Evolutionary conservation across 108 stramenopile genomes (phyloP), one percentile per base, ranked within the genome.

Genomic region (Hondaea fermentalgiana): DNA sequence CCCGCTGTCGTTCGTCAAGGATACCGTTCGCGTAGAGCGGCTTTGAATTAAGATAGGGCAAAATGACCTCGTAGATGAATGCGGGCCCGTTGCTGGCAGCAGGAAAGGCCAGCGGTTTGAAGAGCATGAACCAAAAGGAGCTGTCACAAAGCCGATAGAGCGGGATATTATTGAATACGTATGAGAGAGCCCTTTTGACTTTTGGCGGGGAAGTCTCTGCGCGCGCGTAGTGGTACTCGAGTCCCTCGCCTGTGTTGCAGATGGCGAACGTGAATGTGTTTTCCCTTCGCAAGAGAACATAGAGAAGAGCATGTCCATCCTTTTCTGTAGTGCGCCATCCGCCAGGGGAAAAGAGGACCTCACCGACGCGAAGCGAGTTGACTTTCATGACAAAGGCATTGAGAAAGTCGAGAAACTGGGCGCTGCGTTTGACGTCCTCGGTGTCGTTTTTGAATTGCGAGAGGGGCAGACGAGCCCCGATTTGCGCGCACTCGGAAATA

Each of bases 71-170:
- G 88, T 92, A 92, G 47, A 92, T 45, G 29, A 89, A 47, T 19
- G 44, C 72, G 21, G 72, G 45, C 45, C 49, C 47, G 5, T 89
- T 89, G 45, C 69, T 51, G 23, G 35, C 35, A 4, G 47, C 53
- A 29, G 91, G 72, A 59, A 91, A 72, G 8, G 91, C 91, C 28
- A 92, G 90, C 21, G 83, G 91, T 43, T 89, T 88, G 21, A 91
- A 89, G n/a, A 90, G 90, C 72, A 92, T 58, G 90, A 51, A 91
- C 92, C 92, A 92, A 90, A 92, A 92, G 49, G 90, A 83, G 43
- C 91, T 90, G 89, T 92, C 92, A 8, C 60, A 51, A 49, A 92
- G 44, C 5, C 91, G 88, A 43, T 60, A 53, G 28, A 72, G 91
- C 43, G 92, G 92, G 5, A 92, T 72, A 72, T 92, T 88, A 17